phyloP scores from a whole-genome alignment of 345 rosid genomes.

The Eucalyptus marginata region DNA sequence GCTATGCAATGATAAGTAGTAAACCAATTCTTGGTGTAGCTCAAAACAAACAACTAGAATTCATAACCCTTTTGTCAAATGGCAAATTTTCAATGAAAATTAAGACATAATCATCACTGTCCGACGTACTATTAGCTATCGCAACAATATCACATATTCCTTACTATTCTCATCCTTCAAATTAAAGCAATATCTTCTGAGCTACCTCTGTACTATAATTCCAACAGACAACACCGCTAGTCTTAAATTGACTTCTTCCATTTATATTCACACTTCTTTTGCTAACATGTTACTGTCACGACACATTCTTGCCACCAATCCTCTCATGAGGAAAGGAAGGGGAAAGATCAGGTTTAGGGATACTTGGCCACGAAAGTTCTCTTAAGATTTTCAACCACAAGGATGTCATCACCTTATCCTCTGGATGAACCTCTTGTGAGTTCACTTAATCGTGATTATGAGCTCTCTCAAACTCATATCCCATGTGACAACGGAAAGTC shows the following conservation, averaged over 20 bases:
- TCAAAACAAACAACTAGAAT: neutral
- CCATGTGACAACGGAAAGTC: no score
- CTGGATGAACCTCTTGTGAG: no score
- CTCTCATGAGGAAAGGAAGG: no score
- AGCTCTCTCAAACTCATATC: no score
- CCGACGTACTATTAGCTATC: neutral
- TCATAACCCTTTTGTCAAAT: neutral
- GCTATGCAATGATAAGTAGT: neutral
- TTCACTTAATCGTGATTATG: no score
- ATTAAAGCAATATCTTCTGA: neutral
- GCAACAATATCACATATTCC: no score
- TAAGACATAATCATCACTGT: neutral
- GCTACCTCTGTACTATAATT: neutral
- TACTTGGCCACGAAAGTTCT: no score
- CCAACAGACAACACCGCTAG: accelerated
- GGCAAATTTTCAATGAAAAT: neutral
- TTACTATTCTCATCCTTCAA: no score
- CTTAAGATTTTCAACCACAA: no score
- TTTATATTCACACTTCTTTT: neutral
- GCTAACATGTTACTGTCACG: neutral
- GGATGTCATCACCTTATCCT: no score
- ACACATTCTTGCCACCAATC: no score
- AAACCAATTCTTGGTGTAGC: neutral
- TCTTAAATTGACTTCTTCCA: neutral
- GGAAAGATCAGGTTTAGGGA: no score